Evolutionary conservation across 139 green algal genomes (phyloP).

Genomic region (Monoraphidium neglectum): DNA sequence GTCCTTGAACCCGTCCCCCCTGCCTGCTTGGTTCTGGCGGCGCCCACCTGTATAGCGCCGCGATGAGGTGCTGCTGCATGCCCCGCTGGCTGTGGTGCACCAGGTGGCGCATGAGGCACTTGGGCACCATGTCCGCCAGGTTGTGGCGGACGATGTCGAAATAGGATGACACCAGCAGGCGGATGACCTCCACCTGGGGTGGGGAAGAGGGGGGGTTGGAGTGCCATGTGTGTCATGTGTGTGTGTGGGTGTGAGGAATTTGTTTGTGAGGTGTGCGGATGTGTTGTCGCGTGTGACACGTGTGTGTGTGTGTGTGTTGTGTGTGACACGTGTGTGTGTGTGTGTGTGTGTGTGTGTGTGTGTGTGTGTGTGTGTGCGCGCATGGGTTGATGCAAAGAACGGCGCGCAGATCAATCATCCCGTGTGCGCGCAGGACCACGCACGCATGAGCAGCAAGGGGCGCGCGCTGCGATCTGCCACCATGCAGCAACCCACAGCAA

Average conservation of each 20-base stretch:
- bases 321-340: too few species aligned
- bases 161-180: constrained; percentile 87
- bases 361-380: too few species aligned
- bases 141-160: constrained; percentile 90
- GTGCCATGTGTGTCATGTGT: not conserved
- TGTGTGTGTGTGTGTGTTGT: too few species aligned
- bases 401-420: too few species aligned
- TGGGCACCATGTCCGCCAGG: constrained; percentile 89
- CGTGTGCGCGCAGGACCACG: too few species aligned
- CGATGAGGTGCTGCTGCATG: constrained; percentile 89
- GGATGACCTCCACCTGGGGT: constrained; percentile 86
- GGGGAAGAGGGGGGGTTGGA: not conserved
- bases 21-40: not conserved
- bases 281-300: too few species aligned
- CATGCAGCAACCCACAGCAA: not conserved
- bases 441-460: too few species aligned
- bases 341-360: too few species aligned
- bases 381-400: too few species aligned
- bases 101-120: constrained; percentile 95
- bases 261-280: not conserved
- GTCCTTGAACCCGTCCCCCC: too few species aligned
- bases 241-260: not conserved
- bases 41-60: constrained; percentile 72
- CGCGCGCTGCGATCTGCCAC: too few species aligned
- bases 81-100: constrained; percentile 75